These are phyloP conservation scores for Sanghuangporus weigelae DNA, from an alignment of 1,284 basidiomycete genomes.

Conservation along the genomic window DNA sequence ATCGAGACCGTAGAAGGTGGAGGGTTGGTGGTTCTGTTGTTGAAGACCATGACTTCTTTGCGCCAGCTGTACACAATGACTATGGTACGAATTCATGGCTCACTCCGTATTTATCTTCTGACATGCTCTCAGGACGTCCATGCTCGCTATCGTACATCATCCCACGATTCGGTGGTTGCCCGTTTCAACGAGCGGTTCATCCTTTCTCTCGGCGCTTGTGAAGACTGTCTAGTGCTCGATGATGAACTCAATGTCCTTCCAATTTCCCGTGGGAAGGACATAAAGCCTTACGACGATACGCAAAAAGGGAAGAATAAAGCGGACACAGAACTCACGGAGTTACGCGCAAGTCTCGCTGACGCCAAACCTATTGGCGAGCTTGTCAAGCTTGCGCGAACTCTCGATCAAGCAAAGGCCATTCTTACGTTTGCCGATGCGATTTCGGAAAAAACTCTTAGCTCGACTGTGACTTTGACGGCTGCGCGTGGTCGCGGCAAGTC, in stretches of 20 bases:
- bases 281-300: constrained; percentile 55
- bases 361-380: constrained; percentile 89
- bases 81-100: constrained; percentile 62
- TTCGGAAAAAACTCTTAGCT: constrained; percentile 87
- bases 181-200: constrained; percentile 99
- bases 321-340: constrained; percentile 69
- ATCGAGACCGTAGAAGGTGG: constrained; percentile 99
- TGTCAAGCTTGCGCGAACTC: constrained; percentile 86
- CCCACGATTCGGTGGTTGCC: constrained; percentile 85
- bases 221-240: constrained; percentile 91
- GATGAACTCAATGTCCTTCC: constrained; percentile 98
- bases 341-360: constrained; percentile 78
- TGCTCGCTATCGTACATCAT: constrained; percentile 85
- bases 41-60: constrained; percentile 95
- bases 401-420: constrained; percentile 90
- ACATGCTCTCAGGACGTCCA: constrained; percentile 75
- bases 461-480: constrained; percentile 93
- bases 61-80: constrained; percentile 93
- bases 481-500: constrained; percentile 96
- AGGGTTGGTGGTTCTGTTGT: constrained; percentile 84
- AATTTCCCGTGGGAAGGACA: constrained; percentile 94
- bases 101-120: too few species aligned
- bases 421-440: constrained; percentile 93
- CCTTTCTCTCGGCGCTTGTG: constrained; percentile 85
- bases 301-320: constrained; percentile 46